Evolutionary conservation across 345 rosid genomes (phyloP).

Genomic region (Syzygium aromaticum): DNA sequence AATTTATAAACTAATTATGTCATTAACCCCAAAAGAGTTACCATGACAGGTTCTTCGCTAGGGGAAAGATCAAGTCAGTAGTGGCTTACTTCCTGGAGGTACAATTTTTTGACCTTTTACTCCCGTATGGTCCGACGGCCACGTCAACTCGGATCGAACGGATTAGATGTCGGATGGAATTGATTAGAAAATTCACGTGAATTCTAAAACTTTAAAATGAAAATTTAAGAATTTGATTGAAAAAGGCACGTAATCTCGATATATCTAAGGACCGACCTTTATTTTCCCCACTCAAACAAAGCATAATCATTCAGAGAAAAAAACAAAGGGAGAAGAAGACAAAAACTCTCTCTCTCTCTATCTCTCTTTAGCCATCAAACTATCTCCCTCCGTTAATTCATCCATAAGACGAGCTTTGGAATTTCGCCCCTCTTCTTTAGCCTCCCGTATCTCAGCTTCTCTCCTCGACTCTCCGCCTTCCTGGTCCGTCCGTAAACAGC

Average conservation of each 20-base stretch:
- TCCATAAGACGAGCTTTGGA: background rate
- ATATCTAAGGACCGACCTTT: background rate
- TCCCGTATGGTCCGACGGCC: background rate
- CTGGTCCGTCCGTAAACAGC: background rate
- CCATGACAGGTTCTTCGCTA: fast-evolving
- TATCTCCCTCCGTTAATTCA: background rate
- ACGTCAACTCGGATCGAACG: fast-evolving
- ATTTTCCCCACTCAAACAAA: background rate
- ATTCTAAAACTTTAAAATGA: background rate
- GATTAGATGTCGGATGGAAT: fast-evolving
- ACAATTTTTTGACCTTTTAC: background rate
- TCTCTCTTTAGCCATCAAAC: background rate
- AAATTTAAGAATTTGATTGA: background rate
- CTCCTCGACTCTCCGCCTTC: background rate
- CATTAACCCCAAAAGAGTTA: no score
- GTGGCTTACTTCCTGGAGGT: background rate
- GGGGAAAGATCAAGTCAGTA: fast-evolving
- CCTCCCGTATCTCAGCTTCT: fast-evolving
- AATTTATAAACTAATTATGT: no score
- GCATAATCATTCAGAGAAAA: background rate
- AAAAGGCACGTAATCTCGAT: background rate
- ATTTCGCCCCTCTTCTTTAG: background rate
- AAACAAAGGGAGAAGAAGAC: background rate
- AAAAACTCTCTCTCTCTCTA: background rate
- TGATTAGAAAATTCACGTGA: background rate